Conservation (phyloP, 805 yeast genomes). For the Lipomyces starkeyi region DNA sequence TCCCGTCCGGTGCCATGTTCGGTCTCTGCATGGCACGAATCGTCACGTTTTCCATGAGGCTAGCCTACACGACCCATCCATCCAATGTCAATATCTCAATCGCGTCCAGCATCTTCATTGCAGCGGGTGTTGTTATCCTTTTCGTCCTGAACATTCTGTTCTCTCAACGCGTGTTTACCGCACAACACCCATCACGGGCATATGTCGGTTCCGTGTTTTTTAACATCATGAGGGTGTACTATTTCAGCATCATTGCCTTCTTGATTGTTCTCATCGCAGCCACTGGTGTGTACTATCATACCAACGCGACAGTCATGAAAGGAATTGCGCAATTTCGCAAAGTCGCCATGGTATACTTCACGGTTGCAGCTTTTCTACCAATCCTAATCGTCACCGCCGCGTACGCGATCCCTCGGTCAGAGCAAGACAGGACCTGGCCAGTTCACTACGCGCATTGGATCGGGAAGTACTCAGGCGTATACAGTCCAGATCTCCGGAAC, state of each 20-base stretch:
- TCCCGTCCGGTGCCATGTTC: constrained; percentile 9
- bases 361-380: background rate
- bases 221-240: background rate
- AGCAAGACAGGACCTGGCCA: constrained; percentile 6
- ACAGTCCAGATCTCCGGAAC: background rate
- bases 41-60: background rate
- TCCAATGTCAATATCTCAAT: background rate
- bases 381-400: background rate
- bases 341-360: background rate
- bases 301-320: background rate
- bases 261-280: background rate
- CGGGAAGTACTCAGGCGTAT: background rate
- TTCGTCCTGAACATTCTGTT: constrained; percentile 1
- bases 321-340: constrained; percentile 2
- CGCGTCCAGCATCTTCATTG: background rate
- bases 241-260: constrained; percentile 1
- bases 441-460: constrained; percentile 9
- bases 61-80: background rate
- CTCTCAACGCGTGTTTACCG: background rate
- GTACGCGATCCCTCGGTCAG: constrained; percentile 6
- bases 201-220: background rate
- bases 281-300: constrained; percentile 6
- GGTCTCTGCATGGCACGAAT: constrained; percentile 10
- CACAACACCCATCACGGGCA: constrained; percentile 1
- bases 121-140: constrained; percentile 2